Evolutionary conservation across 345 rosid species (phyloP).

Genomic region (Orychophragmus violaceus): DNA sequence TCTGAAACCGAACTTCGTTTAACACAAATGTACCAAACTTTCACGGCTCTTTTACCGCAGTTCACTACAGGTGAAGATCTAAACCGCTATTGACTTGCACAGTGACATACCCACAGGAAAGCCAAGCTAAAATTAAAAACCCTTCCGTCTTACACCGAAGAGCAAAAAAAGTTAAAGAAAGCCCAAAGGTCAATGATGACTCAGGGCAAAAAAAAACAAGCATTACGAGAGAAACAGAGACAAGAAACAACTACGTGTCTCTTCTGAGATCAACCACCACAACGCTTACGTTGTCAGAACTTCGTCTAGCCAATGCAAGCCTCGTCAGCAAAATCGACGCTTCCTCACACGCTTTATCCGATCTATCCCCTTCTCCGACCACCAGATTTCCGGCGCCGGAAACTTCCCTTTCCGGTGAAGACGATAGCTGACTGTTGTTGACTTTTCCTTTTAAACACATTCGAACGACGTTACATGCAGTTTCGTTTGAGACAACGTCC

Average conservation of each 20-base stretch:
- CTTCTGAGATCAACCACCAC: constrained; percentile 78
- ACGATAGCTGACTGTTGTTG: not conserved
- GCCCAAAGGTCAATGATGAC: constrained; percentile 26
- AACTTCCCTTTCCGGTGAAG: constrained; percentile 13
- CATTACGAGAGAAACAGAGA: constrained; percentile 11
- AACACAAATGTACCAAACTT: not conserved
- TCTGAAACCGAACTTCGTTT: not conserved
- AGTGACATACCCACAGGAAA: constrained; percentile 1
- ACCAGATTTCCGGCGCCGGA: not conserved
- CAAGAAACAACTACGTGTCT: constrained; percentile 37
- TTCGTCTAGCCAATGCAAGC: constrained; percentile 76
- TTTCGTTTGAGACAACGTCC: constrained; percentile 89
- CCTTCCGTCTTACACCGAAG: constrained; percentile 21
- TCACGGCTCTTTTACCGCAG: not conserved
- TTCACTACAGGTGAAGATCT: constrained; percentile 18
- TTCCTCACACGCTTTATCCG: constrained; percentile 52
- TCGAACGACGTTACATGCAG: constrained; percentile 64
- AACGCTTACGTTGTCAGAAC: constrained; percentile 84
- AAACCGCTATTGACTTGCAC: constrained; percentile 9
- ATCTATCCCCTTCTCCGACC: constrained; percentile 12
- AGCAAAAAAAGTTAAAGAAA: constrained; percentile 17
- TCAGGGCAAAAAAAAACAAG: constrained; percentile 9
- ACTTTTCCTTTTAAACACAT: constrained; percentile 47
- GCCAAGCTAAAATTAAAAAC: constrained; percentile 19
- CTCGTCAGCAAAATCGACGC: constrained; percentile 67